phyloP scores from a whole-genome alignment of 176 grass and related monocot genomes.

The Areca catechu region DNA sequence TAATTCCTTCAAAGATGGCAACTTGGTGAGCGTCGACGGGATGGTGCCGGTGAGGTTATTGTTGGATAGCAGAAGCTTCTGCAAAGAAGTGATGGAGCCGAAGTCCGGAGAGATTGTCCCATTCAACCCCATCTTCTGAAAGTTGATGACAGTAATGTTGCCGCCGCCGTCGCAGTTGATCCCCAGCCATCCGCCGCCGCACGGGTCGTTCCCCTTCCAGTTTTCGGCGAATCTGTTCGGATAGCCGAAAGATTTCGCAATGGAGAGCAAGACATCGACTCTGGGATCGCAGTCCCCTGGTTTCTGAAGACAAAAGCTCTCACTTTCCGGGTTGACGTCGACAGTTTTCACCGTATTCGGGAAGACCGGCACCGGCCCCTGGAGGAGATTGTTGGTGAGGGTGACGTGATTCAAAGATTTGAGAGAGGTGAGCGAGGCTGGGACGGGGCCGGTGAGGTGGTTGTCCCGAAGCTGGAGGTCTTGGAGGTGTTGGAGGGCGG shows the following conservation, averaged over 20 bases:
- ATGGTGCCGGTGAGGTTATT: slow-evolving; percentile 72
- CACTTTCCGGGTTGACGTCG: background rate
- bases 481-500: slow-evolving; percentile 15
- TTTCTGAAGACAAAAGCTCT: slow-evolving; percentile 42
- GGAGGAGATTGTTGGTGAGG: slow-evolving; percentile 59
- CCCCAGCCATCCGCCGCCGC: slow-evolving; percentile 18
- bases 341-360: background rate
- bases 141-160: slow-evolving; percentile 40
- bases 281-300: slow-evolving; percentile 52
- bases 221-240: slow-evolving; percentile 21
- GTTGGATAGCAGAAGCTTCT: slow-evolving; percentile 35
- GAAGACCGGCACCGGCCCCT: slow-evolving; percentile 48
- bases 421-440: slow-evolving; percentile 31
- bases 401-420: slow-evolving; percentile 32
- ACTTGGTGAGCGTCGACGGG: slow-evolving; percentile 35
- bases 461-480: slow-evolving; percentile 74
- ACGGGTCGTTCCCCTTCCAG: slow-evolving; percentile 69
- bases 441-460: slow-evolving; percentile 51
- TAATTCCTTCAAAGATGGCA: slow-evolving; percentile 35
- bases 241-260: slow-evolving; percentile 60
- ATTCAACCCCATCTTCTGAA: slow-evolving; percentile 25
- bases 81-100: slow-evolving; percentile 39
- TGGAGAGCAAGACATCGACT: slow-evolving; percentile 52
- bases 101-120: slow-evolving; percentile 56
- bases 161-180: slow-evolving; percentile 27